A percentile compares a stretch with the other conserved stretches of the same genome.
Evolutionary conservation across 495 filamentous ascomycete genomes (phyloP).

Genomic region (Niebla homalea): DNA sequence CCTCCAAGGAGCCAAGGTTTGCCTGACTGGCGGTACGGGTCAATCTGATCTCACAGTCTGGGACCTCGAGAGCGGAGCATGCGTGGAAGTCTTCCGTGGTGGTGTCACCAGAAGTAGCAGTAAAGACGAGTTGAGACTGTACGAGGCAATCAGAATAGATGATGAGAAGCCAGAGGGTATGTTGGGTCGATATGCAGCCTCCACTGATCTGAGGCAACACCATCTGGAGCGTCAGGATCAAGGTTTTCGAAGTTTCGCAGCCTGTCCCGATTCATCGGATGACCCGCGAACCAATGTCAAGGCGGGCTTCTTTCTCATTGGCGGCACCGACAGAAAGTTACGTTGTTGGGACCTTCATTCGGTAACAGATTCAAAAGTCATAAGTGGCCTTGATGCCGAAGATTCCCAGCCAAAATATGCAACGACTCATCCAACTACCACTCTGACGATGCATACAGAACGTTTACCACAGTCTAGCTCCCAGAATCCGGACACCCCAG

Average conservation of each 20-base stretch:
- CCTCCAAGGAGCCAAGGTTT: conserved; percentile 57
- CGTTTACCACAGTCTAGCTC: conserved; percentile 37
- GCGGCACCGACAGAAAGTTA: conserved; percentile 78
- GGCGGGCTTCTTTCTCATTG: conserved; percentile 65
- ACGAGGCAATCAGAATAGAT: conserved; percentile 81
- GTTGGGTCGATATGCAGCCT: conserved; percentile 73
- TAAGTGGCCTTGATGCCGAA: conserved; percentile 64
- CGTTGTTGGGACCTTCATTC: conserved; percentile 80
- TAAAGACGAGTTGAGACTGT: conserved; percentile 47
- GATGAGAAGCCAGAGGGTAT: conserved; percentile 81
- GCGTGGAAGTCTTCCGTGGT: conserved; percentile 76
- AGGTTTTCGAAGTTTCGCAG: conserved; percentile 37
- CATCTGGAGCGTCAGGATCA: conserved; percentile 38
- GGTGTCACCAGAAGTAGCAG: conserved; percentile 30
- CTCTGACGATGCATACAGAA: conserved; percentile 62
- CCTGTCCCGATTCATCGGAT: conserved; percentile 37
- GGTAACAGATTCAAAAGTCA: conserved; percentile 58
- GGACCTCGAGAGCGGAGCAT: conserved; percentile 85
- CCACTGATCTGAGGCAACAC: conserved; percentile 41
- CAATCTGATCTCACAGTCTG: conserved; percentile 89
- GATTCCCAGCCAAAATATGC: conserved; percentile 61
- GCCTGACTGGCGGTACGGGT: conserved; percentile 76
- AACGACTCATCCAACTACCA: conserved; percentile 51
- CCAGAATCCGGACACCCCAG: conserved; percentile 25
- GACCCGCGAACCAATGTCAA: conserved; percentile 30